These are phyloP conservation scores for Podila verticillata DNA, from an alignment of 192 early-diverging fungal species.

Conservation along the genomic window DNA sequence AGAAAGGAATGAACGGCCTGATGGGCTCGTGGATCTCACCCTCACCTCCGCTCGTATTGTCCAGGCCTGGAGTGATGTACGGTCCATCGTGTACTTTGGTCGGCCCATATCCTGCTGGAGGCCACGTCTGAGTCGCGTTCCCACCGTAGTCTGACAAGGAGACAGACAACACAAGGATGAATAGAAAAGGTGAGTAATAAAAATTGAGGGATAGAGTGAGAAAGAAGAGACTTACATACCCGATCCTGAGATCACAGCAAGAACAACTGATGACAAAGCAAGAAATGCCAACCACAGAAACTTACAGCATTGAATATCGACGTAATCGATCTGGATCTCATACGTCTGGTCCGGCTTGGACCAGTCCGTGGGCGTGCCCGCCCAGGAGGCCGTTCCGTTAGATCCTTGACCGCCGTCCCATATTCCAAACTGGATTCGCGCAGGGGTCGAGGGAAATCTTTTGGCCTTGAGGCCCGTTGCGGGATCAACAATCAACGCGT, in stretches of 20 bases:
- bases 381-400: conserved; percentile 63
- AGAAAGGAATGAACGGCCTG: conserved; percentile 29
- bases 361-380: conserved; percentile 66
- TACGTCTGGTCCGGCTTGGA: conserved; percentile 54
- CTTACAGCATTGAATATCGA: conserved; percentile 52
- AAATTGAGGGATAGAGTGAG: not conserved
- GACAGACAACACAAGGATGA: no score
- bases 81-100: conserved; percentile 17
- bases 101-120: conserved; percentile 45
- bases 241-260: not conserved
- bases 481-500: conserved; percentile 8
- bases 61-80: conserved; percentile 29
- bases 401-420: conserved; percentile 73
- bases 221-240: not conserved
- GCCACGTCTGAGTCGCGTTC: conserved; percentile 33
- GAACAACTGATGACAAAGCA: not conserved
- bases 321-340: conserved; percentile 50
- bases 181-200: not conserved
- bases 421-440: conserved; percentile 65
- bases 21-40: conserved; percentile 7
- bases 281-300: not conserved
- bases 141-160: conserved; percentile 15
- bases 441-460: conserved; percentile 62
- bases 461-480: conserved; percentile 19
- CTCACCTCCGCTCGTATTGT: not conserved